These are phyloP conservation scores for Trametes cubensis DNA, from an alignment of 768 basidiomycete genomes.

Conservation along the genomic window DNA sequence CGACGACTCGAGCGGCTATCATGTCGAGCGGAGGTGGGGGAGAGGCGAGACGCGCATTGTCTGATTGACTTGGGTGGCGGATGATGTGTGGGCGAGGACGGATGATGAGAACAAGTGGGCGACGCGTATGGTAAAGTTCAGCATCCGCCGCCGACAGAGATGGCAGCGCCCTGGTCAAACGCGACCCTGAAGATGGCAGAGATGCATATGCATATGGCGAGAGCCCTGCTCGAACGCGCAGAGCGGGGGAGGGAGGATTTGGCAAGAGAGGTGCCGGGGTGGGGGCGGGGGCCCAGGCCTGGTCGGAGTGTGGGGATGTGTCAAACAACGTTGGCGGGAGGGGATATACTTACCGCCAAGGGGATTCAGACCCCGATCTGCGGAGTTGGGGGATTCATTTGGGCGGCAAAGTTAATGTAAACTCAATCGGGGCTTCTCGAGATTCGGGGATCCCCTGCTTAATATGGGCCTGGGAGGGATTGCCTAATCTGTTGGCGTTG, in stretches of 20 bases:
- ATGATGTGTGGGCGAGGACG: constrained; percentile 5
- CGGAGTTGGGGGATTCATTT: constrained; percentile 26
- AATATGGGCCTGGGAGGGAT: constrained; percentile 14
- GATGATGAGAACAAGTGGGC: constrained; percentile 6
- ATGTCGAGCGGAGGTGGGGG: constrained; percentile 11
- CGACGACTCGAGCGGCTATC: constrained; percentile 23
- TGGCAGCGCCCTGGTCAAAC: too few species aligned
- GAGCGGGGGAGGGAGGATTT: neutral
- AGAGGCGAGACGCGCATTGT: constrained; percentile 14
- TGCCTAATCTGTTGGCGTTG: constrained; percentile 21
- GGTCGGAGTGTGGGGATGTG: constrained; percentile 14
- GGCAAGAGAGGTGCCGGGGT: neutral
- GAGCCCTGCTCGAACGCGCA: neutral
- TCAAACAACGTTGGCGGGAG: constrained; percentile 19
- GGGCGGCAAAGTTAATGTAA: constrained; percentile 59
- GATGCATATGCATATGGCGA: neutral
- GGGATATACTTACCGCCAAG: constrained; percentile 1
- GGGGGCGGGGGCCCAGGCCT: neutral
- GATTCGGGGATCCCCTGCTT: constrained; percentile 37
- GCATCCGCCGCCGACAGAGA: neutral
- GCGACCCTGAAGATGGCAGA: neutral
- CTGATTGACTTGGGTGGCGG: constrained; percentile 25
- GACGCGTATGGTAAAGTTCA: neutral
- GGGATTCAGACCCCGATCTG: constrained; percentile 30
- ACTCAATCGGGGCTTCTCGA: constrained; percentile 48